A percentile compares a stretch with the other conserved stretches of the same genome.
Conservation (phyloP, 1,284 basidiomycete genomes). For the Malassezia sympodialis region DNA sequence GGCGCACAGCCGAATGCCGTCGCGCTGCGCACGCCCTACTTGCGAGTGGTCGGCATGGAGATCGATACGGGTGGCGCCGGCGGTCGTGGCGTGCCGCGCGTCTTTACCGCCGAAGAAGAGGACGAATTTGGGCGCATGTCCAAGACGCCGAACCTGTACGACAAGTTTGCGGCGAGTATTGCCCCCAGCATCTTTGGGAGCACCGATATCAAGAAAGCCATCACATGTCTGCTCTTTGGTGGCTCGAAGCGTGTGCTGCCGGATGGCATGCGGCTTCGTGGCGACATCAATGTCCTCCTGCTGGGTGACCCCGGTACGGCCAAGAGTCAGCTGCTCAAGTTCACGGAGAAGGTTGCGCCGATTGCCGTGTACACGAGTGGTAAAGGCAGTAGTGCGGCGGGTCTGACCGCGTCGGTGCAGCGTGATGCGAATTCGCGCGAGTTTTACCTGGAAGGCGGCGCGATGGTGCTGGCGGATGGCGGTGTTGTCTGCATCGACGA, state of each 20-base stretch:
- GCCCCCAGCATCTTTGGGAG: constrained; percentile 96
- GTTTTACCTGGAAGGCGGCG: constrained; percentile 96
- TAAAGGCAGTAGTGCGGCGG: constrained; percentile 93
- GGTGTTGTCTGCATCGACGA: constrained; percentile 99
- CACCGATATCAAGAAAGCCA: constrained; percentile 93
- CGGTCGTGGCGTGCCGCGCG: constrained; percentile 55
- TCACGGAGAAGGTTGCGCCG: constrained; percentile 95
- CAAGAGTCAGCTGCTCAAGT: constrained; percentile 93
- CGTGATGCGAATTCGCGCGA: constrained; percentile 88
- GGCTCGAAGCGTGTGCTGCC: constrained; percentile 97
- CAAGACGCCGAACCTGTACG: constrained; percentile 79
- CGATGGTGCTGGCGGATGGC: constrained; percentile 97
- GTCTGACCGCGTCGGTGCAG: constrained; percentile 95
- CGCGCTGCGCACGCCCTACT: constrained; percentile 86
- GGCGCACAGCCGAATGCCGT: constrained; percentile 49
- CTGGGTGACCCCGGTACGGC: constrained; percentile 97
- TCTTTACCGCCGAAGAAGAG: constrained; percentile 90
- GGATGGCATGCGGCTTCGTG: constrained; percentile 91
- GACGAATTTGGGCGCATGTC: constrained; percentile 89
- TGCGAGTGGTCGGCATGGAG: constrained; percentile 85
- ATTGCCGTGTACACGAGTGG: constrained; percentile 97
- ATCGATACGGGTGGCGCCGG: constrained; percentile 60
- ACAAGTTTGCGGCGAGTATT: constrained; percentile 84
- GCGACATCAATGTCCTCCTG: constrained; percentile 93
- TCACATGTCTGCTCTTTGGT: constrained; percentile 85